Evolutionary conservation across 169 alveolate species (phyloP).

Genomic region (Babesia bovis): DNA sequence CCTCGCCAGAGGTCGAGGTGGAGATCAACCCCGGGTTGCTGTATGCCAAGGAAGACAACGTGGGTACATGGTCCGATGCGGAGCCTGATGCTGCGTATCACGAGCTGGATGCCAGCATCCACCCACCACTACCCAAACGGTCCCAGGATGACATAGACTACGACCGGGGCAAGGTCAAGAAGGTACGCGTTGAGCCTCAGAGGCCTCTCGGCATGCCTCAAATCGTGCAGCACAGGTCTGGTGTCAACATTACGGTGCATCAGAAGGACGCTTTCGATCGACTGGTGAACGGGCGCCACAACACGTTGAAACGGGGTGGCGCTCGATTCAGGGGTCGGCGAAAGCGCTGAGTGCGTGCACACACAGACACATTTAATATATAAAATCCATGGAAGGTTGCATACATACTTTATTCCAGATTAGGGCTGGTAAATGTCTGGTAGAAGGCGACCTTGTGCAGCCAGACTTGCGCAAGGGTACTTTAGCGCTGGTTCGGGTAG

Average conservation of each 20-base stretch:
- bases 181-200: slow-evolving; percentile 11
- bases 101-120: slow-evolving; percentile 5
- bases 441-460: slow-evolving; percentile 42
- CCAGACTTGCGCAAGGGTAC: slow-evolving; percentile 66
- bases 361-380: background rate
- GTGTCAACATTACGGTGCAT: slow-evolving; percentile 25
- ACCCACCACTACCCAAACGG: slow-evolving; percentile 27
- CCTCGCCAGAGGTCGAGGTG: background rate
- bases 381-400: slow-evolving; percentile 2
- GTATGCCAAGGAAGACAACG: background rate
- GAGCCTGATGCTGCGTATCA: slow-evolving; percentile 32
- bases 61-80: slow-evolving; percentile 54
- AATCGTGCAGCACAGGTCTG: slow-evolving; percentile 27
- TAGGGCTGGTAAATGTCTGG: slow-evolving; percentile 66
- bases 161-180: slow-evolving; percentile 55
- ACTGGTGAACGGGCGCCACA: background rate
- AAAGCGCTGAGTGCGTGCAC: background rate
- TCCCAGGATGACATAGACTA: slow-evolving; percentile 54
- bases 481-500: slow-evolving; percentile 49
- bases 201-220: slow-evolving; percentile 4
- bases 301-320: background rate
- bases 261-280: slow-evolving; percentile 53
- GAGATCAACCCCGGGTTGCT: background rate
- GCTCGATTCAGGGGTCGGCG: background rate
- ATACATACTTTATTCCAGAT: slow-evolving; percentile 42